A percentile compares a stretch with the other conserved stretches of the same genome.
phyloP scores from a whole-genome alignment of 2,329 filamentous ascomycete genomes.

The Pezicula carpinea region DNA sequence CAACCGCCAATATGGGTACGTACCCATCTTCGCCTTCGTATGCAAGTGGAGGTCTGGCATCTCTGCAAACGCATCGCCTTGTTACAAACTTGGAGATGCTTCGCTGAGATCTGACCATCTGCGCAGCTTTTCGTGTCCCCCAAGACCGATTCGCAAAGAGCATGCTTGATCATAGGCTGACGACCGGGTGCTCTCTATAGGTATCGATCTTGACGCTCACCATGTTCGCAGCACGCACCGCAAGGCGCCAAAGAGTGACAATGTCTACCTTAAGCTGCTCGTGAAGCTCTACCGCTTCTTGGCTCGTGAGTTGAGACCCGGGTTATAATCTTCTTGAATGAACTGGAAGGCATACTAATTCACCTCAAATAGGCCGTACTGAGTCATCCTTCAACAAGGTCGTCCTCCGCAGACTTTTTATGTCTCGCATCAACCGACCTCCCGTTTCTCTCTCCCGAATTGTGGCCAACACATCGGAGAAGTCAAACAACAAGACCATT shows the following conservation, averaged over 20 bases:
- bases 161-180: slow-evolving; percentile 64
- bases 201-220: slow-evolving; percentile 69
- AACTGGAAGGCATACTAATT: slow-evolving; percentile 2
- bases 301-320: slow-evolving; percentile 65
- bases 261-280: slow-evolving; percentile 94
- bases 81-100: slow-evolving; percentile 14
- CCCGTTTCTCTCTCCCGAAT: slow-evolving; percentile 94
- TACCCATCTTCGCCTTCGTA: slow-evolving; percentile 28
- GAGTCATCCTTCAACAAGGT: slow-evolving; percentile 99
- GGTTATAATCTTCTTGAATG: slow-evolving; percentile 3
- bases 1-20: slow-evolving; percentile 32
- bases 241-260: slow-evolving; percentile 95
- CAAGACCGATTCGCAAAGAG: slow-evolving; percentile 43
- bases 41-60: slow-evolving; percentile 30
- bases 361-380: slow-evolving; percentile 70
- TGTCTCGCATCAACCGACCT: slow-evolving; percentile 97
- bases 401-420: slow-evolving; percentile 93
- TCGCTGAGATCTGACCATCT: slow-evolving; percentile 20
- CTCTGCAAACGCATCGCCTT: slow-evolving; percentile 10
- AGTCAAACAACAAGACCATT: slow-evolving; percentile 73
- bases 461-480: slow-evolving; percentile 62
- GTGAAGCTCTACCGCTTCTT: slow-evolving; percentile 99
- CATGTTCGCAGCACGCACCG: slow-evolving; percentile 73
- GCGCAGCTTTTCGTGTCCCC: slow-evolving; percentile 28
- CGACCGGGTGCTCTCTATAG: slow-evolving; percentile 47